phyloP scores from a whole-genome alignment of 2,329 filamentous ascomycete genomes.

The Epichloe gansuensis region DNA sequence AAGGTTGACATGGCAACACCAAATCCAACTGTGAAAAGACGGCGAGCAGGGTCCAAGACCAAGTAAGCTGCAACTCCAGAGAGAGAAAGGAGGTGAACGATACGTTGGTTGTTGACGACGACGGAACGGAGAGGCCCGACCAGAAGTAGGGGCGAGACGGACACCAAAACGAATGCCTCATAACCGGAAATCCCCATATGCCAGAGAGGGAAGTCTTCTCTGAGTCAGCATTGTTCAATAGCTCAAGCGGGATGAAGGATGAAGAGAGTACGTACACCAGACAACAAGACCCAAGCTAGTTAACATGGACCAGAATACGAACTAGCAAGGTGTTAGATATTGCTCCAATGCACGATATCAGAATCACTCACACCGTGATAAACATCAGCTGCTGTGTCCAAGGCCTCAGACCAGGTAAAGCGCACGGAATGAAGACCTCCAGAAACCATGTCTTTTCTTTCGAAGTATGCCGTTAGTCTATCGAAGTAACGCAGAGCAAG shows the following conservation, averaged over 20 bases:
- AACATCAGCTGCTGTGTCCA: conserved; percentile 77
- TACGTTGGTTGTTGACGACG: conserved; percentile 54
- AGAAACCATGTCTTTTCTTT: conserved; percentile 63
- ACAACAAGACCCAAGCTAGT: conserved; percentile 81
- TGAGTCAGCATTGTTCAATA: background rate
- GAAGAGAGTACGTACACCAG: conserved; percentile 60
- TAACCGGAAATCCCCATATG: conserved; percentile 98
- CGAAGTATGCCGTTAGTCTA: background rate
- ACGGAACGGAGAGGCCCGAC: conserved; percentile 56
- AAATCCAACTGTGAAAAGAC: conserved; percentile 72
- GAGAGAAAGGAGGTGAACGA: conserved; percentile 66
- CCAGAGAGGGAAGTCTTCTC: conserved; percentile 83
- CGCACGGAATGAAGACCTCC: conserved; percentile 55
- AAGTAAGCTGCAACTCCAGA: conserved; percentile 70
- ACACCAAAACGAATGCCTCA: conserved; percentile 78
- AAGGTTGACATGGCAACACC: conserved; percentile 71
- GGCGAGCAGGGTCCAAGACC: conserved; percentile 56
- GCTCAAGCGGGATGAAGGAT: background rate
- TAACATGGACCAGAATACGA: conserved; percentile 89
- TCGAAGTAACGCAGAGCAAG: background rate
- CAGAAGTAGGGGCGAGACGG: conserved; percentile 69
- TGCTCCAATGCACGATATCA: background rate
- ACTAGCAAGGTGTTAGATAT: conserved; percentile 36
- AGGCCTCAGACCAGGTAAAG: conserved; percentile 61
- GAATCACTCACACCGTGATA: conserved; percentile 69